Conservation (phyloP, 202 grass and related monocot genomes). For the Hordeum pubiflorum region DNA sequence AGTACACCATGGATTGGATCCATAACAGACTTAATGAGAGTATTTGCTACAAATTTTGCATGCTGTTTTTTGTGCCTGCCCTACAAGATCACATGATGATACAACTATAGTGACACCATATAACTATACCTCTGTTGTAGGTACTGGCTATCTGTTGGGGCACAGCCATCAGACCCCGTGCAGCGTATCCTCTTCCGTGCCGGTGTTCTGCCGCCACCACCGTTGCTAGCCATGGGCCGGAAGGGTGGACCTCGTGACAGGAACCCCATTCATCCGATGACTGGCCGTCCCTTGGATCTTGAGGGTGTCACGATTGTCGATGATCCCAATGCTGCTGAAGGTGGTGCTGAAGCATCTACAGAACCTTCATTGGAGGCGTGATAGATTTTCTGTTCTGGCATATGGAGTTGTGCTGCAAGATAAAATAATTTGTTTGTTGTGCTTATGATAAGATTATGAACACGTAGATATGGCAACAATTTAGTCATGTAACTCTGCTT, state of each 20-base stretch:
- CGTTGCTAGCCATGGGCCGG: constrained; percentile 59
- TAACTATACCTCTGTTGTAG: constrained; percentile 13
- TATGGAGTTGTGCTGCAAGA: constrained; percentile 11
- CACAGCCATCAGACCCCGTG: constrained; percentile 83
- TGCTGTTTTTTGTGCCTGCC: neutral
- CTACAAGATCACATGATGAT: neutral
- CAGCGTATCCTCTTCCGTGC: constrained; percentile 75
- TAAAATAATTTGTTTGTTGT: constrained; percentile 16
- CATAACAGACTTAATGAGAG: neutral
- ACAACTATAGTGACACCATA: neutral
- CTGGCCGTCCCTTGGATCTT: constrained; percentile 43
- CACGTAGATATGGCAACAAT: neutral
- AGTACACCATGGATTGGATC: neutral
- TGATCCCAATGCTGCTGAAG: constrained; percentile 29
- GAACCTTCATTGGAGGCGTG: constrained; percentile 10
- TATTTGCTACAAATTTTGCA: neutral
- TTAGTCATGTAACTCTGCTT: neutral
- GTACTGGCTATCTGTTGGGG: constrained; percentile 89
- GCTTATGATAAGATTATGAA: neutral
- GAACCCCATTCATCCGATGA: constrained; percentile 76
- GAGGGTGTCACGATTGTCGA: constrained; percentile 19
- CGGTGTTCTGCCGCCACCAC: constrained; percentile 72
- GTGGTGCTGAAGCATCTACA: constrained; percentile 19
- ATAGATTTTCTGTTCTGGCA: neutral
- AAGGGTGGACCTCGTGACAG: constrained; percentile 72